Evolutionary conservation across 306 rosid species (phyloP), one percentile per base, ranked within the genome.

Genomic region (Inga laurina): DNA sequence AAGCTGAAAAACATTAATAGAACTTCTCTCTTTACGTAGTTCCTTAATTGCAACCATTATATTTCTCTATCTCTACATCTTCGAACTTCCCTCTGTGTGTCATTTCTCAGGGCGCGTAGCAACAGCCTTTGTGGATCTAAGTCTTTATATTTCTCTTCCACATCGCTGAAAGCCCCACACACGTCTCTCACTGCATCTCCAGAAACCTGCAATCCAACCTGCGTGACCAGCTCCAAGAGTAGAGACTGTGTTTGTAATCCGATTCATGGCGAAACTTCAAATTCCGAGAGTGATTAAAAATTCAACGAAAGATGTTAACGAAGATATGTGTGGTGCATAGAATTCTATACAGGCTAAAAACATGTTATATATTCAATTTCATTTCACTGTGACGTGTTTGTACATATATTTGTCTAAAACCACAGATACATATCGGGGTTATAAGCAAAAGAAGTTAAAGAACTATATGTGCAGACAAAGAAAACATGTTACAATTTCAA

Each of bases 261-360:
- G 41, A 45, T 72, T 45, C 76, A 72, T 72, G 37, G 76, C 8
- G n/a, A 45, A 72, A 72, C 76, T 45, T 72, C 57, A 45, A 72
- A 13, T 41, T 27, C 54, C 54, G 44, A 39, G 49, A 69, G 39
- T 71, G 35, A 41, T 71, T 41, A 3, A 43, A 4, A 39, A 8
- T 72, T 72, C 41, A 72, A 45, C 41, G 0, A 16, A 18, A 72
- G 54, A 13, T 44, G 76, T 72, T 45, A 45, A 72, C 6, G 11
- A 45, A 72, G 76, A 72, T 11, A n/a, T 14, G 32, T 10, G 13
- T n/a, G 65, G 32, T 0, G 5, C 10, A 57, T 57, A 8, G 65
- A 57, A n/a, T 2, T 72, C 10, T 44, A 44, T 13, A 12, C 76
- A 21, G 12, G 5, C 13, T 72, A 2, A 44, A 72, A 44, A 72